Conservation (phyloP, 345 rosid genomes). For the Ricinus communis region DNA sequence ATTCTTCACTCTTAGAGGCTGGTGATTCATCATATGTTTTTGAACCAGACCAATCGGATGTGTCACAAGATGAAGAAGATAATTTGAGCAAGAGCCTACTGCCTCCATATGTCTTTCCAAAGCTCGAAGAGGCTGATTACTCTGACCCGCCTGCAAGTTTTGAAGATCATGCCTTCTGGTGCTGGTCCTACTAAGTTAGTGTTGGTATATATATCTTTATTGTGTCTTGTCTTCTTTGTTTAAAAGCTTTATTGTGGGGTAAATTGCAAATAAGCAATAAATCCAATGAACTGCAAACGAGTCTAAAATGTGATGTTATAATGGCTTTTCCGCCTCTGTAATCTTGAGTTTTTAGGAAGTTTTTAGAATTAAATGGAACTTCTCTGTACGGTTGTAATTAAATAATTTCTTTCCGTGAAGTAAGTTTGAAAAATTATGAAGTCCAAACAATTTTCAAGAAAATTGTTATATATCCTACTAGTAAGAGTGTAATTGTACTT, state of each 20-base stretch:
- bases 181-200: conserved; percentile 29
- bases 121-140: conserved; percentile 44
- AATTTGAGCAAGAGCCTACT: conserved; percentile 26
- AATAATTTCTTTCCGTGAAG: conserved; percentile 15
- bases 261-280: conserved; percentile 22
- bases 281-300: conserved; percentile 20
- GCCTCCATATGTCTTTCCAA: conserved; percentile 27
- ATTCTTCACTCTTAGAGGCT: conserved; percentile 36
- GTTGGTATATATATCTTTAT: conserved; percentile 1
- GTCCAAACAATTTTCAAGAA: no score
- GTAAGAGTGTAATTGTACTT: no score
- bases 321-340: conserved; percentile 24
- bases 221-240: not conserved
- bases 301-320: conserved; percentile 17
- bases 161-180: conserved; percentile 35
- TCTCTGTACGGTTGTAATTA: conserved; percentile 24
- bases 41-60: conserved; percentile 32
- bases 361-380: conserved; percentile 13
- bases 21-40: conserved; percentile 34
- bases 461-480: no score
- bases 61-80: conserved; percentile 36
- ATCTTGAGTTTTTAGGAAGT: conserved; percentile 20
- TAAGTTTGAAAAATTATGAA: no score
- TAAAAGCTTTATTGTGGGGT: conserved; percentile 9
- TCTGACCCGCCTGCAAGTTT: conserved; percentile 27